Evolutionary conservation across 1,139 yeast species (phyloP).

Genomic region (Arxiozyma heterogenica): DNA sequence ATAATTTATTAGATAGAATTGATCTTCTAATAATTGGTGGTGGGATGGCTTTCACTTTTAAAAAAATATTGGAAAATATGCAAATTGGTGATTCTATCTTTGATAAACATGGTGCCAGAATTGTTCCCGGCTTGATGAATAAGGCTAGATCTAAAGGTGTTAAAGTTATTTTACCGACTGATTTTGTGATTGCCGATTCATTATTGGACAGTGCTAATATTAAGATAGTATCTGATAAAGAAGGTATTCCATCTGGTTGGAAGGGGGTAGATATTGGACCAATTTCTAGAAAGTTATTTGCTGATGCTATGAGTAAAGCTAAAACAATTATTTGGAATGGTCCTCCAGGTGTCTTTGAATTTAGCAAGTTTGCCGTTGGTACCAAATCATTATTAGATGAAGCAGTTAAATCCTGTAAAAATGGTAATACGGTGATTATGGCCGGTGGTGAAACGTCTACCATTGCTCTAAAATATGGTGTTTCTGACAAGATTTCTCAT

Average conservation of each 20-base stretch:
- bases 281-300: slow-evolving; percentile 66
- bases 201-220: slow-evolving; percentile 82
- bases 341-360: slow-evolving; percentile 64
- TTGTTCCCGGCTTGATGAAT: slow-evolving; percentile 14
- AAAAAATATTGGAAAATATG: slow-evolving; percentile 13
- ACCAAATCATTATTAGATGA: slow-evolving; percentile 84
- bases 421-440: slow-evolving; percentile 87
- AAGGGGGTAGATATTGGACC: slow-evolving; percentile 92
- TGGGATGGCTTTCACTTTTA: slow-evolving; percentile 18
- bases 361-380: slow-evolving; percentile 80
- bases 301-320: slow-evolving; percentile 74
- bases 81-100: slow-evolving; percentile 16
- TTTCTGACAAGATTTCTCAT: slow-evolving; percentile 87
- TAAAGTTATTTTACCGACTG: slow-evolving; percentile 84
- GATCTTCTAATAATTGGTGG: slow-evolving; percentile 16
- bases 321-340: slow-evolving; percentile 71
- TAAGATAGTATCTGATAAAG: slow-evolving; percentile 65
- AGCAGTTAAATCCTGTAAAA: slow-evolving; percentile 72
- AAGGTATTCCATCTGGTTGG: slow-evolving; percentile 24
- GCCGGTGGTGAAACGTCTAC: slow-evolving; percentile 99
- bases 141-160: slow-evolving; percentile 90
- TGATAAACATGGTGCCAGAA: slow-evolving; percentile 16
- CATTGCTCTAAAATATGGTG: slow-evolving; percentile 95
- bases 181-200: slow-evolving; percentile 88
- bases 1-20: slow-evolving; percentile 15